phyloP scores from a whole-genome alignment of 2,329 filamentous ascomycete species.

The Penicillium sp. region DNA sequence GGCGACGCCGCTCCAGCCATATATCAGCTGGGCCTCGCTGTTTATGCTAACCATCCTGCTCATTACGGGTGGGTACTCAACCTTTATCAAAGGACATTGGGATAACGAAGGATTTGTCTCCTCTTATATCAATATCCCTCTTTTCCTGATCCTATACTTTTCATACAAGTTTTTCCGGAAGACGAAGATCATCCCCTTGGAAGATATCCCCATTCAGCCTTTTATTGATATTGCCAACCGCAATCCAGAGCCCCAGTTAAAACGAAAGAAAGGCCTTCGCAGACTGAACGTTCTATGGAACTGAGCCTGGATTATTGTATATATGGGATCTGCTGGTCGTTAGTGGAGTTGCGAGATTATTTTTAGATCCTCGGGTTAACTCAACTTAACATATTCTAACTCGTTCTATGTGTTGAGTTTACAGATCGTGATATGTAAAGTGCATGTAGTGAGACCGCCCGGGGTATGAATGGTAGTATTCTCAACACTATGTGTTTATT shows the following conservation, averaged over 20 bases:
- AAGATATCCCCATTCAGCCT: neutral
- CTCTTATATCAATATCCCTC: constrained; percentile 50
- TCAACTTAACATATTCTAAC: neutral
- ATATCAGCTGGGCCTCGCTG: neutral
- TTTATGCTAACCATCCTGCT: neutral
- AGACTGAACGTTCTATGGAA: neutral
- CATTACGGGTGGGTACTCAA: neutral
- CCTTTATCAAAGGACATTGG: constrained; percentile 13
- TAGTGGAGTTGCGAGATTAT: neutral
- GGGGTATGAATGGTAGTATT: neutral
- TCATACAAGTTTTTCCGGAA: neutral
- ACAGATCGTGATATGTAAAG: neutral
- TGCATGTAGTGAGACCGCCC: neutral
- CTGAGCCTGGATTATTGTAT: neutral
- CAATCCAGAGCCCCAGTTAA: neutral
- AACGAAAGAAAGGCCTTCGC: neutral
- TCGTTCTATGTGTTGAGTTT: neutral
- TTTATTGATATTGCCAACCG: neutral
- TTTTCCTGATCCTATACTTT: constrained; percentile 33
- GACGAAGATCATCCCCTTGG: neutral
- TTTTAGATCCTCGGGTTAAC: no score
- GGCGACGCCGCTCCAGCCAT: neutral
- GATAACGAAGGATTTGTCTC: constrained; percentile 53
- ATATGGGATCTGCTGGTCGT: neutral
- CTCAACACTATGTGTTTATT: neutral